Percentiles rank a stretch among this genome's conserved stretches.
These are phyloP conservation scores for Fusarium chlamydosporum DNA, from an alignment of 2,329 filamentous ascomycete species.

Conservation along the genomic window DNA sequence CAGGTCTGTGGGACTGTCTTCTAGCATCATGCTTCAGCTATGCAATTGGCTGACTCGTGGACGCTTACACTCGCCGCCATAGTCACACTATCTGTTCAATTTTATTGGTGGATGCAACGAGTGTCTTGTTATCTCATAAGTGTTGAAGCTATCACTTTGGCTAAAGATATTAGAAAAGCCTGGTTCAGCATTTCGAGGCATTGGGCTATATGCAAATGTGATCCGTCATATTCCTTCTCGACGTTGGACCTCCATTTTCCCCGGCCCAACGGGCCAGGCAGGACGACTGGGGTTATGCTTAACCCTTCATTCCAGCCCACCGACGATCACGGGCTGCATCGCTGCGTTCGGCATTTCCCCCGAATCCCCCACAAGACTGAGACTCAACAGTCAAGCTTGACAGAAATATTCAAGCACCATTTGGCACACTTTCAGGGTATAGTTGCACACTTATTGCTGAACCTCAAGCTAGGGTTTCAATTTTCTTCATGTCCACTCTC, in stretches of 20 bases:
- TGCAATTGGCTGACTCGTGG: neutral
- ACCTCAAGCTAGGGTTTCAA: too few relatives aligned
- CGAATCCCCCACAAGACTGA: neutral
- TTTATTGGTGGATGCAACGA: too few relatives aligned
- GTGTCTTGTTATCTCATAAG: neutral
- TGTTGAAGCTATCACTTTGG: neutral
- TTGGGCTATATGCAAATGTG: neutral
- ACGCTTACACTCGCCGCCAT: too few relatives aligned
- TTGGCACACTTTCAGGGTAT: too few relatives aligned
- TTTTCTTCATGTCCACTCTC: too few relatives aligned
- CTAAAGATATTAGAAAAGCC: neutral
- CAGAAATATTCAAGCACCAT: too few relatives aligned
- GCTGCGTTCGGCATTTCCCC: neutral
- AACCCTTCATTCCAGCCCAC: neutral
- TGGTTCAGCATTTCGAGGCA: neutral
- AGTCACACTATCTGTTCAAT: too few relatives aligned
- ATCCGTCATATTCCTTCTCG: neutral
- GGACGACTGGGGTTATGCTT: slow-evolving; percentile 7
- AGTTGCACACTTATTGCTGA: too few relatives aligned
- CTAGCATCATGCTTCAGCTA: neutral
- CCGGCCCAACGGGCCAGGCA: neutral
- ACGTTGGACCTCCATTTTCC: neutral
- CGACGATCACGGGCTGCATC: neutral
- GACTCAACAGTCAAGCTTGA: too few relatives aligned
- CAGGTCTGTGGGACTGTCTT: too few relatives aligned